A percentile compares a stretch with the other conserved stretches of the same genome.
Conservation (phyloP, 2,329 filamentous ascomycete species). For the Phialophora verrucosa region DNA sequence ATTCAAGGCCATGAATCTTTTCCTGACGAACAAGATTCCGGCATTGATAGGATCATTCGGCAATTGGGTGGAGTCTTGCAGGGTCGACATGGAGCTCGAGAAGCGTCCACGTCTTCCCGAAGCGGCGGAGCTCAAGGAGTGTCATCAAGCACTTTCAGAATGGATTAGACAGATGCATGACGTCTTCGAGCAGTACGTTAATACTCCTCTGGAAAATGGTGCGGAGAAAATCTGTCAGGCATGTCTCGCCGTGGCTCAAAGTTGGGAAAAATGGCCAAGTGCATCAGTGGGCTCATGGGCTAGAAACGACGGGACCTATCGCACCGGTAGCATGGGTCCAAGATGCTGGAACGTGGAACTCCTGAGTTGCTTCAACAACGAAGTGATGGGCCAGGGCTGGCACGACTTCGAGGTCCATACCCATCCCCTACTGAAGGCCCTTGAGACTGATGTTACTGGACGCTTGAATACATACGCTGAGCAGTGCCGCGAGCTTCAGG, state of each 20-base stretch:
- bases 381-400: constrained; percentile 1
- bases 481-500: not conserved
- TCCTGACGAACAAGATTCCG: not conserved
- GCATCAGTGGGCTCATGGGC: not conserved
- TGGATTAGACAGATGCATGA: not conserved
- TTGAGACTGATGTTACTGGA: not conserved
- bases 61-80: not conserved
- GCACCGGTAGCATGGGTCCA: not conserved
- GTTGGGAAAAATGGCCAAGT: not conserved
- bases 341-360: constrained; percentile 20
- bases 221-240: not conserved
- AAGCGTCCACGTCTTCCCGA: not conserved
- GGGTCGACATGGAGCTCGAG: not conserved
- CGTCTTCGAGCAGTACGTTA: not conserved
- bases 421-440: not conserved
- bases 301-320: not conserved
- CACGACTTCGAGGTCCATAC: not conserved
- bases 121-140: not conserved
- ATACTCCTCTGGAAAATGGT: not conserved
- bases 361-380: constrained; percentile 1
- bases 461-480: not conserved
- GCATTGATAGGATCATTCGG: not conserved
- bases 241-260: not conserved
- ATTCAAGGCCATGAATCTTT: not conserved
- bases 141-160: not conserved